phyloP scores from a whole-genome alignment of 129 eudicot species.

The sunflower (Helianthus annuus) region HanXRQr2.0-SUNRISE NC_035437.2:126845478-126845977 shows the following conservation, averaged over 20 bases:
- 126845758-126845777: constrained; percentile 7
- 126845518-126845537: constrained; percentile 71
- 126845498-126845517: constrained; percentile 61
- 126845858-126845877: constrained; percentile 72
- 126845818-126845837: neutral
- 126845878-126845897: constrained; percentile 55
- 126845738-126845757: constrained; percentile 96
- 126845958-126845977: constrained; percentile 57
- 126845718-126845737: constrained; percentile 93
- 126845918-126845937: constrained; percentile 59
- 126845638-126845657: constrained; percentile 58
- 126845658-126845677: constrained; percentile 84
- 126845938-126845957: constrained; percentile 63
- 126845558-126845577: constrained; percentile 22
- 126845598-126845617: neutral
- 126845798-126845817: neutral
- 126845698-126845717: constrained; percentile 76
- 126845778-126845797: neutral
- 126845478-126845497: constrained; percentile 59
- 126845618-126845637: neutral
- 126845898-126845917: constrained; percentile 68
- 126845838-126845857: neutral
- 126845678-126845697: constrained; percentile 73
- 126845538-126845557: constrained; percentile 67
- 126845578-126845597: constrained; percentile 1